Evolutionary conservation across 2,329 filamentous ascomycete genomes (phyloP), one percentile per base, ranked within the genome.

Genomic region (Teratosphaeria viscida): DNA sequence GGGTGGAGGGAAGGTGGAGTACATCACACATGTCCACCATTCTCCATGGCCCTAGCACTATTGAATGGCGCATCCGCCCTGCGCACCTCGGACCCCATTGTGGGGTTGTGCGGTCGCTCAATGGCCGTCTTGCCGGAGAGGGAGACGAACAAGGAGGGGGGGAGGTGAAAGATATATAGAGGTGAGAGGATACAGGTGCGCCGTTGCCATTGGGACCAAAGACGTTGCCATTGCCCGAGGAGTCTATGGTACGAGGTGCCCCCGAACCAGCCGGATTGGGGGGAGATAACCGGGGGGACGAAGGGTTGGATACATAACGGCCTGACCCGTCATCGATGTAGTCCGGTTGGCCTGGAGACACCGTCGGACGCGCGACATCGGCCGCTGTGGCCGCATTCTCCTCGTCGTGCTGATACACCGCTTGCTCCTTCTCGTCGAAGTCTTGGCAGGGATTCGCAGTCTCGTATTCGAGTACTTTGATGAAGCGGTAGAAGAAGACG

Each of bases 381-480:
- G 61, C 62, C 27, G 63, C 69, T 10, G 64, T 69, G n/a, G 62
- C 65, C 3, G 72, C 71, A 35, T 70, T 70, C 7, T 75, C 73
- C 65, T 75, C 72, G 56, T 74, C 70, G 12, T 69, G 69, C 26
- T 68, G 49, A 57, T 72, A 72, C 26, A 65, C 63, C 19, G 43
- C 43, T 23, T 76, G 72, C 57, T 75, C 74, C 29, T 71, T 72
- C 32, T 76, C 77, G 67, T 78, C 75, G 63, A 75, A 74, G 62
- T 80, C 78, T 59, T 76, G 75, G 52, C 74, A 75, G 2, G 77
- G 77, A 61, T 79, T 79, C 54, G 77, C 77, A 14, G 77, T 79
- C 67, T 80, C 77, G 64, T 79, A 80, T 65, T 80, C 77, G 34
- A 80, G 71, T 23, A 71, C 58, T 65, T 79, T 80, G 69, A 81